These are phyloP conservation scores for Pythium sukuiense DNA, from an alignment of 352 stramenopile genomes.

Conservation along the genomic window DNA sequence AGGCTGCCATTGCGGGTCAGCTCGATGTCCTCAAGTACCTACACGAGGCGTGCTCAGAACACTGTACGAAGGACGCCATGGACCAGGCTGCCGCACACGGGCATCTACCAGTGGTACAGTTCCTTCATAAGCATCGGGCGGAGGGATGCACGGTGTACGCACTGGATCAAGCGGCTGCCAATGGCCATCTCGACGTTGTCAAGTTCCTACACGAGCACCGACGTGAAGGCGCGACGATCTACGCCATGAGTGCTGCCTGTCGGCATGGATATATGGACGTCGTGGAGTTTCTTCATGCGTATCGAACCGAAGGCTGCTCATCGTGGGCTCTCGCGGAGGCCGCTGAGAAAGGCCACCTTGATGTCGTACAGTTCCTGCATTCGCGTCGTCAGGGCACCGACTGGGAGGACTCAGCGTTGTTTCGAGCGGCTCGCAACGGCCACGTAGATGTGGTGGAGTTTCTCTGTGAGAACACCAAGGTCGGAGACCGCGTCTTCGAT, in stretches of 20 bases:
- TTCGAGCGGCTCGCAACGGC: slow-evolving; percentile 27
- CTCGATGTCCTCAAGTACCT: slow-evolving; percentile 21
- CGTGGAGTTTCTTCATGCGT: slow-evolving; percentile 26
- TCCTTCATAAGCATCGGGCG: slow-evolving; percentile 18
- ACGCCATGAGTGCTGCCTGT: slow-evolving; percentile 27
- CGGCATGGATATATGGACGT: slow-evolving; percentile 17
- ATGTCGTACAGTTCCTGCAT: slow-evolving; percentile 22
- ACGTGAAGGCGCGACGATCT: slow-evolving; percentile 26
- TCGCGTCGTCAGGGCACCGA: slow-evolving; percentile 9
- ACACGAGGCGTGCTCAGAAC: slow-evolving; percentile 4
- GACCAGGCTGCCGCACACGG: slow-evolving; percentile 29
- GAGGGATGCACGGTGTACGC: slow-evolving; percentile 17
- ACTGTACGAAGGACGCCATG: slow-evolving; percentile 22
- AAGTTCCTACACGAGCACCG: slow-evolving; percentile 23
- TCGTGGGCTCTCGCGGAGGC: slow-evolving; percentile 24
- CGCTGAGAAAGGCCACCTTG: slow-evolving; percentile 22
- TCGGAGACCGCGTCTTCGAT: slow-evolving; percentile 26
- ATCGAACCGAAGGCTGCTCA: slow-evolving; percentile 23
- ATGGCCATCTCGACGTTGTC: slow-evolving; percentile 26
- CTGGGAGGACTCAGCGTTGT: slow-evolving; percentile 29
- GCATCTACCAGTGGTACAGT: slow-evolving; percentile 19
- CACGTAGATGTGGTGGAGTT: slow-evolving; percentile 29
- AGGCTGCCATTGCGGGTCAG: slow-evolving; percentile 13
- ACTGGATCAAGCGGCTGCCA: slow-evolving; percentile 27
- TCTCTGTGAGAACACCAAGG: slow-evolving; percentile 18